Evolutionary conservation across 106 monocot species (phyloP).

Genomic region (Dactylorhiza incarnata): DNA sequence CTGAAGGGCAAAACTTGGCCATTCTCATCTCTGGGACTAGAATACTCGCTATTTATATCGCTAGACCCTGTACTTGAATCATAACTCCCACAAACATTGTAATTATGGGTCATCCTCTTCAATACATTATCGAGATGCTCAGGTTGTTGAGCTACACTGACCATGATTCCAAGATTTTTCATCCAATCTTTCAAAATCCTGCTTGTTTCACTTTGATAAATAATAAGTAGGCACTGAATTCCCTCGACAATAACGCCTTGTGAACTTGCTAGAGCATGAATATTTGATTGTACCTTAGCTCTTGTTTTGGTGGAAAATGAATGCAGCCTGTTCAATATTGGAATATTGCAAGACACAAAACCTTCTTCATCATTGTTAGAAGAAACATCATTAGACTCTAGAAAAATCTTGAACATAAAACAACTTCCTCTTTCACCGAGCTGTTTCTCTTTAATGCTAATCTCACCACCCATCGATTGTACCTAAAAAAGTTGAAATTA

Average conservation of each 20-base stretch:
- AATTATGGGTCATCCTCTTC: constrained; percentile 17
- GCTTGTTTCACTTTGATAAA: constrained; percentile 53
- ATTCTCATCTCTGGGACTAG: constrained; percentile 6
- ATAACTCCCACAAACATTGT: constrained; percentile 6
- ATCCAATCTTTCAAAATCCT: constrained; percentile 50
- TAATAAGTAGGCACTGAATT: constrained; percentile 18
- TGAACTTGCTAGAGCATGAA: constrained; percentile 7
- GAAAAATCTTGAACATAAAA: constrained; percentile 76
- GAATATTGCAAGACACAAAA: neutral
- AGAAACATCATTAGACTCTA: constrained; percentile 28
- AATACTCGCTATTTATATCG: constrained; percentile 8
- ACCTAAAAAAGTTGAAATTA: constrained; percentile 36
- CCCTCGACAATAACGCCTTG: constrained; percentile 18
- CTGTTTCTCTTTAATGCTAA: constrained; percentile 69
- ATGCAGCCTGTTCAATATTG: neutral
- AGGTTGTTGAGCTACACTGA: constrained; percentile 21
- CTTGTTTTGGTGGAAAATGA: neutral
- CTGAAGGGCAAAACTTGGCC: constrained; percentile 13
- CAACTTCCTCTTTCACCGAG: constrained; percentile 60
- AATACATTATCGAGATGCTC: constrained; percentile 33
- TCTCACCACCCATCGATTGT: constrained; percentile 86
- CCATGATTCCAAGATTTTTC: constrained; percentile 49
- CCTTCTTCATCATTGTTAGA: constrained; percentile 7
- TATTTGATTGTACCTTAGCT: neutral
- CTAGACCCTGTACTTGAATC: constrained; percentile 3